phyloP scores from a whole-genome alignment of 176 grass and related monocot species.

The Aegilops sharonensis region DNA sequence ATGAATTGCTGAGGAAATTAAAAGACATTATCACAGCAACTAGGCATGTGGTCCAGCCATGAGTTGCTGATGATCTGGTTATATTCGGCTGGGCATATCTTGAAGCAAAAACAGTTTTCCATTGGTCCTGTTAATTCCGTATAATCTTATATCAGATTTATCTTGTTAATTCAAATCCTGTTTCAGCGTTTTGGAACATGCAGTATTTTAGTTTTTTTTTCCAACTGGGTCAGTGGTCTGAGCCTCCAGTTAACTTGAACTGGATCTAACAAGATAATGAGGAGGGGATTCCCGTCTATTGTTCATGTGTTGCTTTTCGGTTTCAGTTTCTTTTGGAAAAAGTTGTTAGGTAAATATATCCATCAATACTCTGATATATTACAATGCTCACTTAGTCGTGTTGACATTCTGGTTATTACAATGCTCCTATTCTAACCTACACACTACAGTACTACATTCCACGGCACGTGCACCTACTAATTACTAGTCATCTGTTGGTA shows the following conservation, averaged over 20 bases:
- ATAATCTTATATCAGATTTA: neutral
- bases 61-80: constrained; percentile 3
- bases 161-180: neutral
- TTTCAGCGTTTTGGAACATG: neutral
- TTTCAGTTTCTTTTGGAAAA: neutral
- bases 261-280: neutral
- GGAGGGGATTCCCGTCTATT: neutral
- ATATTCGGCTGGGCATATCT: neutral
- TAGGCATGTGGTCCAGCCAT: neutral
- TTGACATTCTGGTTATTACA: constrained; percentile 2
- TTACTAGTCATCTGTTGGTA: constrained; percentile 2
- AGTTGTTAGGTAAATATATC: constrained; percentile 1
- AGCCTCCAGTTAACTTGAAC: constrained; percentile 6
- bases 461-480: neutral
- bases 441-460: neutral
- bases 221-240: neutral
- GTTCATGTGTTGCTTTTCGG: constrained; percentile 2
- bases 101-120: constrained; percentile 22
- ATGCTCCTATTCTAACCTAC: constrained; percentile 5
- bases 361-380: neutral
- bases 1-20: constrained; percentile 40
- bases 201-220: neutral
- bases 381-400: neutral
- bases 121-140: neutral
- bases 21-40: constrained; percentile 26